Evolutionary conservation across 129 eudicot species (phyloP), one percentile per base, ranked within the genome.

Genomic region (Dittrichia graveolens): DNA sequence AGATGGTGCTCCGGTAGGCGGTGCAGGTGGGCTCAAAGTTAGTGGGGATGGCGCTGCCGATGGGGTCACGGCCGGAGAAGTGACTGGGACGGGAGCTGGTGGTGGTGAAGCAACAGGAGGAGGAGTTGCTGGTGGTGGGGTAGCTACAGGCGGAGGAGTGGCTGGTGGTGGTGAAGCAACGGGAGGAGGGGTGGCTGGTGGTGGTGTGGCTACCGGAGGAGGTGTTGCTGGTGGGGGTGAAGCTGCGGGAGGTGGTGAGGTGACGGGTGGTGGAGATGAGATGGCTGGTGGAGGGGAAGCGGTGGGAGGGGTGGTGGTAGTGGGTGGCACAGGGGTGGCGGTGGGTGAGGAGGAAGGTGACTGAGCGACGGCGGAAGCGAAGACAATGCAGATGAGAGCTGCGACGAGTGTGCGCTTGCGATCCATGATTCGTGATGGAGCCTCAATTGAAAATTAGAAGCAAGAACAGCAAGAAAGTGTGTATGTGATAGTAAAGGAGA

Each of bases 331-430:
- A 2, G 80, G 74, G 40, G 87, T 67, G n/a, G 83, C 43, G 45
- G 88, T 68, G 31, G 95, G 95, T 6, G 95, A 61, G 14, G 75
- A 57, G 3, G 95, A 65, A 3, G 95, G 95, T 38, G 91, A 73
- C 76, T 89, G 96, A 5, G 77, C 96, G 5, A 59, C 53, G 65
- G 77, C 96, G 41, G 78, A 67, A 57, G 90, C 83, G 12, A 82
- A 56, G 79, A 69, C 62, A 84, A 89, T 82, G 96, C 96, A 86
- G 82, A 87, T 55, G 12, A 89, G 37, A 7, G 83, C 83, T 3
- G 81, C 24, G 57, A 80, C 47, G 7, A 82, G 45, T 4, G 69
- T 48, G 13, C 45, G 48, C 40, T 64, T 72, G 12, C 45, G 69
- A 75, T 79, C 86, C 92, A 86, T 89, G 62, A 68, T 71, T 38